Evolutionary conservation across 805 yeast genomes (phyloP), one percentile per base, ranked within the genome.

Genomic region (Suhomyces vadensis): DNA sequence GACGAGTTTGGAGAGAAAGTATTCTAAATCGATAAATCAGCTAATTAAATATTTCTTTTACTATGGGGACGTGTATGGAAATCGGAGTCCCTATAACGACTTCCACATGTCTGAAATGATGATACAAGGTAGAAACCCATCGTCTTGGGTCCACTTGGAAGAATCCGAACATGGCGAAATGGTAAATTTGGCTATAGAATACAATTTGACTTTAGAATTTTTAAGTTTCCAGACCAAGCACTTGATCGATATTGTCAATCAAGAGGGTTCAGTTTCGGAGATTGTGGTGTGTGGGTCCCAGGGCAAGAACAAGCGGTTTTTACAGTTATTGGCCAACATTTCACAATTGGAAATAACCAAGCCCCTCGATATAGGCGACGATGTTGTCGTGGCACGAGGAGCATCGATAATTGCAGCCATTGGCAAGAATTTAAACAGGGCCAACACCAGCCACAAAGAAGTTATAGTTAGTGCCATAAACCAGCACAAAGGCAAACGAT

Each of bases 11-110:
- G 72, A 66, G 38, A 11, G 5, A 3, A n/a, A 41, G 19, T 27
- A 48, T 16, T 43, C 68, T 0, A 17, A 37, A 17, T 26, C 55
- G 8, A 56, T 64, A 16, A 47, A 63, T 42, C 55, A 52, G 20
- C 41, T 64, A 3, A 53, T 73, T 1, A 67, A 57, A 37, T 54
- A 71, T 44, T 66, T 65, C 59, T 67, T 75, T 43, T 67, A 70
- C 42, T 78, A 78, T 50, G 85, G 85, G 1, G 84, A 81, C 54
- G 67, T 76, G 16, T 65, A 70, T 38, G 86, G 86, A 0, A 81
- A 80, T 52, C 66, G 86, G 54, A 74, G 81, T 6, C 85, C 85
- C 0, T 75, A 63, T 49, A 74, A 71, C 42, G 78, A 78, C 52
- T 68, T 77, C 8, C 39, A 58, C 2, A 69, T 81, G 75, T 63